Base-by-base conservation (phyloP, 495 filamentous ascomycete genomes). In the Amniculicola lignicola region DNA sequence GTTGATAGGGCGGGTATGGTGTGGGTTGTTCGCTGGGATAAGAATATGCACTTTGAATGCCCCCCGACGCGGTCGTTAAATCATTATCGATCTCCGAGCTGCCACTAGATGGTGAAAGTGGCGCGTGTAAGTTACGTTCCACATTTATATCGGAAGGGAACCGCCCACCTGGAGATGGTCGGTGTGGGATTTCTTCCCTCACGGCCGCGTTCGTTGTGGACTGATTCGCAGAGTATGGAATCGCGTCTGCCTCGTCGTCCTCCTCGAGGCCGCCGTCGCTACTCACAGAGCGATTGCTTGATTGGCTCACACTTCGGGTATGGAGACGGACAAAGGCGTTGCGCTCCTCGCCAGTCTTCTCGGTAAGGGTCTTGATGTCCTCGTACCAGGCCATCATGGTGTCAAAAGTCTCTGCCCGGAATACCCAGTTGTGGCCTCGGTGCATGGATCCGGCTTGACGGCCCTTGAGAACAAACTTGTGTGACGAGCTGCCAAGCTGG, bases 321-420 rank as follows among this genome's bases (percentile, higher is more conserved):
- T 92, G 89, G 39, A 80, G 78, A 19, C 86, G 79, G 49, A 96
- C 87, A 62, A 91, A 96, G 15, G 86, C 89, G 64, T 85, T 86
- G 2, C 91, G 83, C 51, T 94, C 90, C 63, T 94, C 87, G 22
- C 90, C 89, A n/a, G 84, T 89, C 65, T 85, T 88, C 69, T 89
- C 89, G 12, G 84, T 96, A 46, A 97, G 75, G 31, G 76, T 79
- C 63, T 89, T 89, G 59, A 98, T 94, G 65, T 95, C 93, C 37
- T 89, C 83, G 68, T 90, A 96, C 93, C 92, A 96, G 22, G 88
- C 87, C 75, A 95, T 83, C 94, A 98, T 96, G 7, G 89, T 95
- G 54, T 95, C 94, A 70, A 95, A 82, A 27, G 88, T 88, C 70
- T 97, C 93, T 9, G 90, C 90, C 38, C 93, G 83, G 76, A 98